These are phyloP conservation scores for Scedosporium dehoogii DNA, from an alignment of 2,329 filamentous ascomycete genomes.

Conservation along the genomic window DNA sequence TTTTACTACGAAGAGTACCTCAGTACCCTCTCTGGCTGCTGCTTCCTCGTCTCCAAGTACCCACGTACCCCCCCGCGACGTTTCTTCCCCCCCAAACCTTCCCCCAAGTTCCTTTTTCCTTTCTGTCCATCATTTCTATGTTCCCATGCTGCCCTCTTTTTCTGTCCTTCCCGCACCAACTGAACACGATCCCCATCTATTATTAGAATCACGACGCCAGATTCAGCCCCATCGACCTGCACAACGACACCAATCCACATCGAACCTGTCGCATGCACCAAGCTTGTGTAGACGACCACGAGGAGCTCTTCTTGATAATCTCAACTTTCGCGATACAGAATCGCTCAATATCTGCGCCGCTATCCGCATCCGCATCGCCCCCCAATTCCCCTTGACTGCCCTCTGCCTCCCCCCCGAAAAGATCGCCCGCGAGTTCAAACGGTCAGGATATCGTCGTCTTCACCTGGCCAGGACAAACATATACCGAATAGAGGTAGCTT, in stretches of 20 bases:
- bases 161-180: constrained; percentile 16
- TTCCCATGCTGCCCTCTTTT: constrained; percentile 14
- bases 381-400: not conserved
- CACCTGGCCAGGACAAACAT: not conserved
- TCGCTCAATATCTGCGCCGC: constrained; percentile 1
- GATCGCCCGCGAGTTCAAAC: not conserved
- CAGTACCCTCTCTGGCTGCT: not conserved
- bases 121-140: constrained; percentile 10
- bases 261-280: constrained; percentile 4
- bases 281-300: not conserved
- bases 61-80: not conserved
- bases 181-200: constrained; percentile 38
- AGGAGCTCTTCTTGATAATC: not conserved
- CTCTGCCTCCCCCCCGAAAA: not conserved
- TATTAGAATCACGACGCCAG: constrained; percentile 42
- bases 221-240: constrained; percentile 32
- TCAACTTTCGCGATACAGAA: not conserved
- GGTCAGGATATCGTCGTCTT: not conserved
- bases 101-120: constrained; percentile 9
- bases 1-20: not conserved
- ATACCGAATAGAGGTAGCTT: not conserved
- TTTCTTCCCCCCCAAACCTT: not conserved
- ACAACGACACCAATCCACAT: constrained; percentile 9
- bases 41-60: not conserved
- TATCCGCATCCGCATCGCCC: not conserved